These are phyloP conservation scores for Coniochaeta sp. DNA, from an alignment of 2,329 filamentous ascomycete genomes.

Conservation along the genomic window DNA sequence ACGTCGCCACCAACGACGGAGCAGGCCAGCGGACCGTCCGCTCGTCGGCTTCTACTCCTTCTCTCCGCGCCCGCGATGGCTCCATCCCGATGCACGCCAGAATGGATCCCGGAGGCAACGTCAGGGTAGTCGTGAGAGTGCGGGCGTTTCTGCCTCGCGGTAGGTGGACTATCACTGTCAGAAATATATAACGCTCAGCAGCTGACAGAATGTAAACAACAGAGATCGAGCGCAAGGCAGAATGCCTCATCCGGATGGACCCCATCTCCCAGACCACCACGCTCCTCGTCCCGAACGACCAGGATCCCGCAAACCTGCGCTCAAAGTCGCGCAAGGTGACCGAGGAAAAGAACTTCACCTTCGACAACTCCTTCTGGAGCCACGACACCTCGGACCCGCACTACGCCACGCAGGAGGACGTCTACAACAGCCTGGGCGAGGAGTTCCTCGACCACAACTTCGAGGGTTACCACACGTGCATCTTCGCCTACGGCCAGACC, in stretches of 20 bases:
- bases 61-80: constrained; percentile 65
- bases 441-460: constrained; percentile 99
- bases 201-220: constrained; percentile 4
- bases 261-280: constrained; percentile 79
- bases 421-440: constrained; percentile 90
- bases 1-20: constrained; percentile 6
- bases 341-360: constrained; percentile 88
- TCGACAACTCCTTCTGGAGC: constrained; percentile 98
- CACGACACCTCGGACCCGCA: constrained; percentile 72
- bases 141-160: constrained; percentile 73
- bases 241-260: constrained; percentile 90
- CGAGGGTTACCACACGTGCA: constrained; percentile 97
- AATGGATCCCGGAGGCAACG: constrained; percentile 64
- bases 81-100: constrained; percentile 49
- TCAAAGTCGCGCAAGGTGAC: constrained; percentile 64
- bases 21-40: constrained; percentile 31
- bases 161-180: constrained; percentile 27
- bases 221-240: constrained; percentile 76
- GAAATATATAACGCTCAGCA: constrained; percentile 6
- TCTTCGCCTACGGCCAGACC: constrained; percentile 97
- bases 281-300: constrained; percentile 46
- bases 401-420: constrained; percentile 86
- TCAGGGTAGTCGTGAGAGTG: constrained; percentile 75
- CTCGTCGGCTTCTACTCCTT: constrained; percentile 73
- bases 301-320: constrained; percentile 44